phyloP scores from a whole-genome alignment of 1,284 basidiomycete species.

The Papiliotrema terrestris region DNA sequence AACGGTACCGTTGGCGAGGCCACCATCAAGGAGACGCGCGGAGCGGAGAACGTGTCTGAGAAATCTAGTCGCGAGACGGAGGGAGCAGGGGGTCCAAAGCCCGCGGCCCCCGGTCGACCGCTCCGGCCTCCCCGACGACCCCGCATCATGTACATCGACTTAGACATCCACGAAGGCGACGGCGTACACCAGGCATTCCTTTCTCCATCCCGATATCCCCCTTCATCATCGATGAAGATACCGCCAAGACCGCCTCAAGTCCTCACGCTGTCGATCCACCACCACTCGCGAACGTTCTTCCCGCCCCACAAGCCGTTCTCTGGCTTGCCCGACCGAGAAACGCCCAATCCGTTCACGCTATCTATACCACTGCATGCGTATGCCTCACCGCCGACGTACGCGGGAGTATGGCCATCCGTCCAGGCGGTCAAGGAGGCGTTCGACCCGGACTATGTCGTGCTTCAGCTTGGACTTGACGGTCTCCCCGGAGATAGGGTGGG shows the following conservation, averaged over 20 bases:
- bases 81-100: neutral
- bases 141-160: conserved; percentile 81
- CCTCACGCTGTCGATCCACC: conserved; percentile 80
- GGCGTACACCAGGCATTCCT: conserved; percentile 75
- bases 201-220: conserved; percentile 10
- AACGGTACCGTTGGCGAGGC: no score
- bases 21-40: no score
- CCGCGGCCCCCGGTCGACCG: neutral
- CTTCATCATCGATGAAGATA: conserved; percentile 9
- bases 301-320: conserved; percentile 60
- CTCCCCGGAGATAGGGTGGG: conserved; percentile 75
- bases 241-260: conserved; percentile 54
- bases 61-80: no score
- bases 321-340: conserved; percentile 52
- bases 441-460: conserved; percentile 69
- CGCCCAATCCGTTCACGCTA: conserved; percentile 67
- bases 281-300: conserved; percentile 76
- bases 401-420: conserved; percentile 59
- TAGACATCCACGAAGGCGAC: conserved; percentile 84
- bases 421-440: conserved; percentile 63
- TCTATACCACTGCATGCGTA: conserved; percentile 69
- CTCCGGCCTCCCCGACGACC: conserved; percentile 48
- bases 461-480: conserved; percentile 84
- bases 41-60: no score
- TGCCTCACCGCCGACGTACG: conserved; percentile 61